Evolutionary conservation across 176 grass and related monocot species (phyloP), one percentile per base, ranked within the genome.

Genomic region (Pontederia paniculata): DNA sequence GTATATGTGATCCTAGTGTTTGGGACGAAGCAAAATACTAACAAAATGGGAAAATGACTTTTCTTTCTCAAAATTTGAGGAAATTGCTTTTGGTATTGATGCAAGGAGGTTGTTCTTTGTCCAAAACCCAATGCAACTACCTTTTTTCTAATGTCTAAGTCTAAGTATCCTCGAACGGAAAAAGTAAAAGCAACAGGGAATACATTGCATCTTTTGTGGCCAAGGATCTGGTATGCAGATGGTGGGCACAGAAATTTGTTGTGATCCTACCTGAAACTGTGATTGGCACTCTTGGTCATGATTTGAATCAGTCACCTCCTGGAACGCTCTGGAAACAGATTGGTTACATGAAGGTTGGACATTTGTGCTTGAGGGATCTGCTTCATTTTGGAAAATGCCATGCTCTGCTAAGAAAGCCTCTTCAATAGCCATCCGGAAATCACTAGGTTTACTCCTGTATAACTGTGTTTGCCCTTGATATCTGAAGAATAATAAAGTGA

Each of bases 341-440:
- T 83, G 76, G 12, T 62, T 55, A 17, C 70, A 70, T 47, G 60
- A 65, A 76, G 80, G 20, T 15, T 81, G 64, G 17, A 54, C 75
- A 42, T 18, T 55, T 55, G 74, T 64, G 62, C 69, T 70, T 9
- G 14, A 60, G 16, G 43, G 67, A 65, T 78, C 66, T 23, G 17
- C 53, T 52, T 81, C 68, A 16, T 80, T 54, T 52, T 81, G 71
- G n/a, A 83, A 82, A 63, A 88, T 81, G 0, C 83, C 93, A 23
- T 65, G 68, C 55, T 91, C 80, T 17, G 86, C 83, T 60, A 91
- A 73, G 42, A 98, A 98, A 59, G 83, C 93, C 57, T 98, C 93
- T 59, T 98, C 93, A 13, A 98, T 87, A 54, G 93, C 83, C 59
- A 71, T 69, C 54, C 62, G 19, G 62, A 91, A 98, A 67, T 70